Conservation (phyloP, 176 grass and related monocot genomes). For the Eremochloa ophiuroides region DNA sequence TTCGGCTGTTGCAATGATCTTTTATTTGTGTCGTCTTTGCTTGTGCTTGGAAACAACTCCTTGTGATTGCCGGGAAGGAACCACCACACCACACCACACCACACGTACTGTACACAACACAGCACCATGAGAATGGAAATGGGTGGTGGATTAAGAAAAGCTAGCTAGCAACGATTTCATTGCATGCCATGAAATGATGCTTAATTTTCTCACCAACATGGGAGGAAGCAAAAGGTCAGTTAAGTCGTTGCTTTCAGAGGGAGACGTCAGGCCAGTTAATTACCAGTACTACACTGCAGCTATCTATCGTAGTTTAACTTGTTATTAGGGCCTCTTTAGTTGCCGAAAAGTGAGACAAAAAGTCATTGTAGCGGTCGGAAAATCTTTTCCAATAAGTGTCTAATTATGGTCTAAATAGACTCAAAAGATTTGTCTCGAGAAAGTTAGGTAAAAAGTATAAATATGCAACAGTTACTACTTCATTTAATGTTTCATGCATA, state of each 20-base stretch:
- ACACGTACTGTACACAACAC: background rate
- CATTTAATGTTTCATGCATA: no score
- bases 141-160: background rate
- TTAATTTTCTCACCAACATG: background rate
- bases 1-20: background rate
- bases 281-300: no score
- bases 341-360: no score
- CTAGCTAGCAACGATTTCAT: background rate
- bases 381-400: no score
- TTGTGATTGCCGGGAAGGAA: conserved; percentile 28
- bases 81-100: background rate
- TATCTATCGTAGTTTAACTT: no score
- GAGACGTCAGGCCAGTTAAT: conserved; percentile 19
- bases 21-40: conserved; percentile 11
- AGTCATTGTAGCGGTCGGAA: no score
- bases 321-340: no score
- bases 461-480: no score
- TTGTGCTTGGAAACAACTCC: conserved; percentile 42
- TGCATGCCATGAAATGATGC: background rate
- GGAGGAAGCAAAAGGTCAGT: background rate
- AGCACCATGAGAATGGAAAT: background rate
- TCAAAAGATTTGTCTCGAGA: no score
- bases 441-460: no score
- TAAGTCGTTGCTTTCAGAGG: conserved; percentile 26
- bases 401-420: no score